Percentiles rank a stretch among this genome's conserved stretches.
Conservation (phyloP, 2,329 filamentous ascomycete species). For the Aspergillus glaucus region DNA sequence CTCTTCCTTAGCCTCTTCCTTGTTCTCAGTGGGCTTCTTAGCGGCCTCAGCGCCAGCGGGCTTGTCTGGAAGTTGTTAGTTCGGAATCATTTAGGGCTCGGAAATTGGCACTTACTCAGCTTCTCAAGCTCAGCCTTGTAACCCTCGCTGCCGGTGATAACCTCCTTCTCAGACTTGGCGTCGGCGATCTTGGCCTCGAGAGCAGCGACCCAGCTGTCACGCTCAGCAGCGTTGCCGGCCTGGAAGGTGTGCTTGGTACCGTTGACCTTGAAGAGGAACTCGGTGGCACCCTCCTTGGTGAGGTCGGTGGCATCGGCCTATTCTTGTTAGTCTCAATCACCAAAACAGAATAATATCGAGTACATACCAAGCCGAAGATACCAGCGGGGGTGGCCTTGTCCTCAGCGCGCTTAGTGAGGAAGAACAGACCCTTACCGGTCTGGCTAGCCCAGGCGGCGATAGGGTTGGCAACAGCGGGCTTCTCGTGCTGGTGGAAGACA, state of each 20-base stretch:
- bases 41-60: constrained; percentile 18
- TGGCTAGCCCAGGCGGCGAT: constrained; percentile 83
- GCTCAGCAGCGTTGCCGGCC: constrained; percentile 65
- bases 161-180: constrained; percentile 72
- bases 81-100: background rate
- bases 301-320: constrained; percentile 65
- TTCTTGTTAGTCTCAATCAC: constrained; percentile 21
- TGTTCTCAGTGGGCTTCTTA: constrained; percentile 18
- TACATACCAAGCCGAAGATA: constrained; percentile 75
- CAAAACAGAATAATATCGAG: background rate
- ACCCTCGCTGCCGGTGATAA: constrained; percentile 68
- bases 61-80: constrained; percentile 28
- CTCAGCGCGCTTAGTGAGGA: constrained; percentile 75
- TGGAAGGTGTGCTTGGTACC: constrained; percentile 94
- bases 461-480: constrained; percentile 70
- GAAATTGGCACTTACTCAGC: constrained; percentile 46
- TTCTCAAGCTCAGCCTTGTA: constrained; percentile 84
- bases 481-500: constrained; percentile 80
- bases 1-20: constrained; percentile 10
- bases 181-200: constrained; percentile 76
- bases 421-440: constrained; percentile 92
- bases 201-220: constrained; percentile 85
- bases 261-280: constrained; percentile 79
- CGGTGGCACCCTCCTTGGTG: constrained; percentile 65
- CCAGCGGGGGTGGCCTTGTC: constrained; percentile 77